A percentile compares a stretch with the other conserved stretches of the same genome.
phyloP scores from a whole-genome alignment of 129 eudicot species.

The Centrapalus pauciflorus region DNA sequence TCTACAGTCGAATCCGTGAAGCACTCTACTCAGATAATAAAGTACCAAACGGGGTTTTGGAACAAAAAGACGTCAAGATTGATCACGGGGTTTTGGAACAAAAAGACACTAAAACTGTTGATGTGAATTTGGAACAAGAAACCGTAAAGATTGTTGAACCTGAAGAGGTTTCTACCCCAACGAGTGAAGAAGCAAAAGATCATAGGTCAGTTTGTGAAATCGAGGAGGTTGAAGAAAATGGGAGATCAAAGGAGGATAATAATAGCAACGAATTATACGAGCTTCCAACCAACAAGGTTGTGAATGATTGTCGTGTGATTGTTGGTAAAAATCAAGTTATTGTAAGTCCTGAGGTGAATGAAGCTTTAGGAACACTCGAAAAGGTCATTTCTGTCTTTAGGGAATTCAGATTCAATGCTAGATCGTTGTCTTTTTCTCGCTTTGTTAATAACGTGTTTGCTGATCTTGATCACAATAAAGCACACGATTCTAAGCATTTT shows the following conservation, averaged over 20 bases:
- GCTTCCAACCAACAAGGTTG: constrained; percentile 6
- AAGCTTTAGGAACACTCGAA: constrained; percentile 71
- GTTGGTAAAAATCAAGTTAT: constrained; percentile 23
- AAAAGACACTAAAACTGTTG: constrained; percentile 7
- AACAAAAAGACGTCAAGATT: constrained; percentile 23
- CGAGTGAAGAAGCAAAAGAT: constrained; percentile 5
- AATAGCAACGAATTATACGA: background rate
- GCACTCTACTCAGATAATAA: constrained; percentile 43
- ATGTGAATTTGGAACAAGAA: constrained; percentile 15
- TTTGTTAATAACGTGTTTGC: constrained; percentile 7
- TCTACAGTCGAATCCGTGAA: constrained; percentile 56
- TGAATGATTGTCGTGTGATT: background rate
- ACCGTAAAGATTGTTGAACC: background rate
- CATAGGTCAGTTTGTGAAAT: constrained; percentile 43
- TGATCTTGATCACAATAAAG: constrained; percentile 21
- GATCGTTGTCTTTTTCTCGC: constrained; percentile 21
- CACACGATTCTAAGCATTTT: constrained; percentile 16
- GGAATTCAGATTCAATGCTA: constrained; percentile 30
- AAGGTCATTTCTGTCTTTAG: constrained; percentile 57
- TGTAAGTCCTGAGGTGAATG: constrained; percentile 62
- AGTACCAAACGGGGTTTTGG: background rate
- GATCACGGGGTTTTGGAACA: constrained; percentile 23
- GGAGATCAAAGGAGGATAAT: constrained; percentile 11
- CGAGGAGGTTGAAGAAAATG: constrained; percentile 36
- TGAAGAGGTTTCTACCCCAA: constrained; percentile 21